These are phyloP conservation scores for Populus tremula DNA, from an alignment of 345 rosid species.

Conservation along the genomic window DNA sequence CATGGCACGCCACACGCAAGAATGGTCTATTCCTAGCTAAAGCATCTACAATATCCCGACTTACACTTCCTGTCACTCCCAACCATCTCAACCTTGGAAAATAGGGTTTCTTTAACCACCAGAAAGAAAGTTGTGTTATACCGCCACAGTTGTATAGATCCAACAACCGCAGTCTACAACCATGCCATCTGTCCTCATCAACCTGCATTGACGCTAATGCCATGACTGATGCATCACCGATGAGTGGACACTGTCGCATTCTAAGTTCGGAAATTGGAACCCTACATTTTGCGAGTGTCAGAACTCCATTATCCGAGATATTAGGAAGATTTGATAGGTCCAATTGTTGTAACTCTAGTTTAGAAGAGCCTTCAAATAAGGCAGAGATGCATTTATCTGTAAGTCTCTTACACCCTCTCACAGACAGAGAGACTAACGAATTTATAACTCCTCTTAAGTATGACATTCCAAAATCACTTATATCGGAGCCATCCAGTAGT, in stretches of 20 bases:
- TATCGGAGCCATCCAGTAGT: constrained; percentile 61
- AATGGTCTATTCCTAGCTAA: constrained; percentile 70
- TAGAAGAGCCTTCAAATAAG: constrained; percentile 68
- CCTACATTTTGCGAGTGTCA: constrained; percentile 57
- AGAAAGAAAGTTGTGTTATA: constrained; percentile 66
- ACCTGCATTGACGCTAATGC: constrained; percentile 83
- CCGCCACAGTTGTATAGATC: constrained; percentile 80
- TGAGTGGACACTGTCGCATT: constrained; percentile 77
- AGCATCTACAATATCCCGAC: constrained; percentile 76
- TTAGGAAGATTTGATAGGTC: constrained; percentile 79
- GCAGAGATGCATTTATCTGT: constrained; percentile 67
- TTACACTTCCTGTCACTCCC: constrained; percentile 75
- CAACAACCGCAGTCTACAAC: constrained; percentile 56
- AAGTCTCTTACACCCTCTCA: constrained; percentile 83
- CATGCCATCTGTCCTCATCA: constrained; percentile 59
- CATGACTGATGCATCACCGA: constrained; percentile 79
- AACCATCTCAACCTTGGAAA: constrained; percentile 87
- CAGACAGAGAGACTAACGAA: constrained; percentile 65
- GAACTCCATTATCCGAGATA: constrained; percentile 65
- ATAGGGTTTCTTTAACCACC: constrained; percentile 84
- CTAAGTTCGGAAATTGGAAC: constrained; percentile 69
- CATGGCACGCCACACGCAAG: constrained; percentile 61
- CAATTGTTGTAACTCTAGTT: constrained; percentile 56
- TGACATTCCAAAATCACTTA: constrained; percentile 63
- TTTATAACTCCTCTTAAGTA: constrained; percentile 47